Base-by-base conservation (phyloP, 306 rosid genomes). In the Styphnolobium japonicum region DNA sequence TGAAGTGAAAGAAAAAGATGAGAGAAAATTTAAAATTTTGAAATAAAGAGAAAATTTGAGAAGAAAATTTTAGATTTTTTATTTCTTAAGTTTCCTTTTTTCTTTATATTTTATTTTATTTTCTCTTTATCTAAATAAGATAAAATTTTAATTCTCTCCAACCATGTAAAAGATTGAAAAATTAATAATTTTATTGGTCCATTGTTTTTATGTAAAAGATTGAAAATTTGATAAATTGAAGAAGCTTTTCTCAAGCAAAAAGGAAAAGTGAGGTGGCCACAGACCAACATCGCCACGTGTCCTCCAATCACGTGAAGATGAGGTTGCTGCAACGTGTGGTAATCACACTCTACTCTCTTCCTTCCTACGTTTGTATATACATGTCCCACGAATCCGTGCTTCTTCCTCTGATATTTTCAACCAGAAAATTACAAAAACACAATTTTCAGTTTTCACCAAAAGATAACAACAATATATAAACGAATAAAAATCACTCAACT, bases 311-410 rank as follows among this genome's bases (percentile, higher is more conserved):
- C 52, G 34, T 9, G 77, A 18, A 77, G 96, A 90, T 92, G 25
- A 76, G 91, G 87, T 87, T 92, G 80, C 90, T 81, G 60, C 22
- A 91, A 90, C 97, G 97, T 94, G 98, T 92, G 98, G 98, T 83
- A 89, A 61, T 89, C 98, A 91, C 97, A 64, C 33, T 85, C 82
- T 73, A 37, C 85, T 64, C 49, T 76, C 83, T 89, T 76, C 74
- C 67, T 83, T 46, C 56, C 80, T 55, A 61, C 86, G 73, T 56
- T 22, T 71, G 27, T 12, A 36, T 61, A 53, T 73, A 61, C 66
- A 68, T 39, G 29, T 63, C 80, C 73, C 46, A 3, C 67, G 40
- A 75, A 37, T 77, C 77, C 45, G 65, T 63, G 75, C 70, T 12
- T 52, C 60, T 29, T 15, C 76, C 21, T 1, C n/a, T 1, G 90